Evolutionary conservation across 169 alveolate genomes (phyloP).

Genomic region (Eimeria acervulina): DNA sequence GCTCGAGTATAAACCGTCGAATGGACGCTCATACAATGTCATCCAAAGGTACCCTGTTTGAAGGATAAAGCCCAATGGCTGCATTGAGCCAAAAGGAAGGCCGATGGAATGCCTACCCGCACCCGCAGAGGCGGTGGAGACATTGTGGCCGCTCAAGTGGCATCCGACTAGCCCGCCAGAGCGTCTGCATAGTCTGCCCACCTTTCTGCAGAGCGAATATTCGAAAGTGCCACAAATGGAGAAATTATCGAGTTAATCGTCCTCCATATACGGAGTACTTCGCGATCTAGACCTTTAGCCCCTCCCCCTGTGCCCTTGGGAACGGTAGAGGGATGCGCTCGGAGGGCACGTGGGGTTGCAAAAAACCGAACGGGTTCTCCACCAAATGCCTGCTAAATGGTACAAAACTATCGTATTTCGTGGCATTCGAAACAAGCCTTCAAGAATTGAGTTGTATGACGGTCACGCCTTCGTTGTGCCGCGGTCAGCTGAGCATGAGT

Average conservation of each 20-base stretch:
- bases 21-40: background rate
- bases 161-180: constrained; percentile 1
- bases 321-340: background rate
- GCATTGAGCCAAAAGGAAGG: background rate
- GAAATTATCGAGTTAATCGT: background rate
- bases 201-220: background rate
- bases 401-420: background rate
- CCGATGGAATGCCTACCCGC: background rate
- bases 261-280: background rate
- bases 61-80: background rate
- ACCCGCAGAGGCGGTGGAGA: constrained; percentile 55
- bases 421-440: background rate
- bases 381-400: background rate
- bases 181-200: background rate
- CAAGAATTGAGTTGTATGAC: background rate
- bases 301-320: background rate
- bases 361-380: background rate
- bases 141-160: constrained; percentile 23
- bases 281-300: background rate
- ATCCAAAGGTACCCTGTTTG: background rate
- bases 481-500: background rate
- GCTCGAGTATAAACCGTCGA: background rate
- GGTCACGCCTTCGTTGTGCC: background rate
- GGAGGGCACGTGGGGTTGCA: background rate
- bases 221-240: background rate